Conservation (phyloP, 176 grass and related monocot genomes). For the Rhynchospora tenuis region DNA sequence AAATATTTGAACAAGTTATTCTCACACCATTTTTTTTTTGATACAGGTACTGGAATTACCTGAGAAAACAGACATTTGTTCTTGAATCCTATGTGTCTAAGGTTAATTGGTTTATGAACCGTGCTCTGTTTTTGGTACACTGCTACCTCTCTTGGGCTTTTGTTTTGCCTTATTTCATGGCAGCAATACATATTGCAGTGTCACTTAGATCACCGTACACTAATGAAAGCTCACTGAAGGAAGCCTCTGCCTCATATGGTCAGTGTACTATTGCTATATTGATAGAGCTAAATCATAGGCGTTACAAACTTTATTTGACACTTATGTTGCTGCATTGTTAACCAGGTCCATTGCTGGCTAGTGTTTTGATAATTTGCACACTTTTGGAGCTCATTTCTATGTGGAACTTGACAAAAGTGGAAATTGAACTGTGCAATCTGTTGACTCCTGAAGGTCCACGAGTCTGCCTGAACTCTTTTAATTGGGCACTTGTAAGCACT, state of each 20-base stretch:
- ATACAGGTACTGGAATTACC: conserved; percentile 99
- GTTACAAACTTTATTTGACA: neutral
- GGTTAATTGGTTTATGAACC: conserved; percentile 96
- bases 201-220: conserved; percentile 58
- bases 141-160: conserved; percentile 98
- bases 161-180: conserved; percentile 87
- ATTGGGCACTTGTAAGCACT: conserved; percentile 88
- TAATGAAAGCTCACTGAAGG: conserved; percentile 39
- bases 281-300: neutral
- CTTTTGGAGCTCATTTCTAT: conserved; percentile 82
- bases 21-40: conserved; percentile 19
- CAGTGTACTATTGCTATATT: conserved; percentile 13
- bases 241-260: conserved; percentile 67
- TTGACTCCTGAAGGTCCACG: conserved; percentile 79
- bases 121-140: conserved; percentile 79
- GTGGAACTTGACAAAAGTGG: conserved; percentile 95
- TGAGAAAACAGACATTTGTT: conserved; percentile 99
- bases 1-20: neutral
- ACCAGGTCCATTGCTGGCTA: conserved; percentile 61
- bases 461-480: conserved; percentile 76
- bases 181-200: conserved; percentile 62
- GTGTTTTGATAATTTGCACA: conserved; percentile 68
- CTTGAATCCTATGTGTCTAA: conserved; percentile 94
- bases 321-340: neutral
- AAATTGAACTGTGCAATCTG: conserved; percentile 94